phyloP scores from a whole-genome alignment of 1,284 basidiomycete species.

The Amylostereum chailletii region DNA sequence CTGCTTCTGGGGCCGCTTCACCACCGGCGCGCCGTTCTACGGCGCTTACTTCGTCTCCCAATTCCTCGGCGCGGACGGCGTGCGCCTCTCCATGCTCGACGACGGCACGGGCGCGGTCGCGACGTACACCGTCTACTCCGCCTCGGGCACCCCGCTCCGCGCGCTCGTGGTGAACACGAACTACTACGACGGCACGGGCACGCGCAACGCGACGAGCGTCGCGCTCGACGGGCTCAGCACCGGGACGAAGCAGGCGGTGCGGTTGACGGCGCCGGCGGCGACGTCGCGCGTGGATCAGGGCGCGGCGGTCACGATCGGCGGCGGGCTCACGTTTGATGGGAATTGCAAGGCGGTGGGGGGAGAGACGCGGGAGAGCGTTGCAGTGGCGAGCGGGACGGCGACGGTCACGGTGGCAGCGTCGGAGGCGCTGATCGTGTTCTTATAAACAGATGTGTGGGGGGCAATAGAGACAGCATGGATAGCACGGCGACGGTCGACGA shows the following conservation, averaged over 20 bases:
- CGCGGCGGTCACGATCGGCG: constrained; percentile 30
- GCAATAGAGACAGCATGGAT: too few relatives aligned
- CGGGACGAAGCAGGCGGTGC: constrained; percentile 20
- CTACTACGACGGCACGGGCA: constrained; percentile 27
- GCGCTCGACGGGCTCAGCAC: constrained; percentile 21
- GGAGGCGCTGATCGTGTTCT: constrained; percentile 30
- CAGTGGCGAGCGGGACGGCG: constrained; percentile 18
- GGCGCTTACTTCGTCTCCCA: constrained; percentile 31
- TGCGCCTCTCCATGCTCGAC: constrained; percentile 27
- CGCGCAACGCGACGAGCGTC: constrained; percentile 21
- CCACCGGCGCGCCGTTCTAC: constrained; percentile 30
- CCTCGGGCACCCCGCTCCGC: constrained; percentile 20
- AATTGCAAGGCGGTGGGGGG: constrained; percentile 21
- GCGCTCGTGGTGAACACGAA: constrained; percentile 29
- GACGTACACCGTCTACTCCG: constrained; percentile 26
- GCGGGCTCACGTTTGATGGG: constrained; percentile 22
- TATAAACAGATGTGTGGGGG: constrained; percentile 12
- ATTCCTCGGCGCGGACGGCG: constrained; percentile 26
- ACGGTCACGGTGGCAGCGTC: constrained; percentile 26
- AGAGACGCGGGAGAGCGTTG: constrained; percentile 21
- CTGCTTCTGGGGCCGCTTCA: constrained; percentile 30
- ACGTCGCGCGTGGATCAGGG: constrained; percentile 25
- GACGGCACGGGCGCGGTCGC: constrained; percentile 24
- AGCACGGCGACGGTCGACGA: too few relatives aligned
- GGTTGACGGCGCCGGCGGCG: constrained; percentile 29